phyloP scores from a whole-genome alignment of 1,284 basidiomycete genomes.

The Cryptococcus jaspeensis region DNA sequence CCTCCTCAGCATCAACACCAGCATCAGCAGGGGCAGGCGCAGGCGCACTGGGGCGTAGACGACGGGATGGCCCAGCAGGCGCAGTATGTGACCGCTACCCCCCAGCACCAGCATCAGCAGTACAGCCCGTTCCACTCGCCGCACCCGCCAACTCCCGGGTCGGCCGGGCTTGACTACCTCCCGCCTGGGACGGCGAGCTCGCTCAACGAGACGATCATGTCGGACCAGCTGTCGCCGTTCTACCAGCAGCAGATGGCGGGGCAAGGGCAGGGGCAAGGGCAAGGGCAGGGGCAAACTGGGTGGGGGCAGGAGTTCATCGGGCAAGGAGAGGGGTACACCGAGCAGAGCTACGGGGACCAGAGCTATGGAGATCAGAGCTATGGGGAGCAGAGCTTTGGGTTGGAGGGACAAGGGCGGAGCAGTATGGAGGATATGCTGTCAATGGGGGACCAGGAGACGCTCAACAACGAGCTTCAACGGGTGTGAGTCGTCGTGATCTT shows the following conservation, averaged over 20 bases:
- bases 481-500: slow-evolving; percentile 31
- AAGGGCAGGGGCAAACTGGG: background rate
- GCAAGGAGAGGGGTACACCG: slow-evolving; percentile 1
- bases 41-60: too few species aligned
- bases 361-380: slow-evolving; percentile 1
- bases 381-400: background rate
- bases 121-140: slow-evolving; percentile 14
- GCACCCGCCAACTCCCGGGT: slow-evolving; percentile 4
- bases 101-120: slow-evolving; percentile 5
- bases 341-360: background rate
- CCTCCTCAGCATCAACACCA: slow-evolving; percentile 17
- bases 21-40: slow-evolving; percentile 4
- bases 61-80: too few species aligned
- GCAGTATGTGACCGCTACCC: too few species aligned
- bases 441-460: slow-evolving; percentile 21
- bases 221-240: slow-evolving; percentile 15
- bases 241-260: slow-evolving; percentile 2
- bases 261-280: background rate
- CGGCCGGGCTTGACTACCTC: slow-evolving; percentile 10
- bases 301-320: slow-evolving; percentile 20
- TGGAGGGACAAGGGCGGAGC: background rate
- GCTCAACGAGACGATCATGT: slow-evolving; percentile 6
- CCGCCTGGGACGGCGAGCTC: slow-evolving; percentile 13
- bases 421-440: slow-evolving; percentile 17
- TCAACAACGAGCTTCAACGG: slow-evolving; percentile 36